phyloP scores from a whole-genome alignment of 768 basidiomycete genomes.

The Cubamyces lactineus region DNA sequence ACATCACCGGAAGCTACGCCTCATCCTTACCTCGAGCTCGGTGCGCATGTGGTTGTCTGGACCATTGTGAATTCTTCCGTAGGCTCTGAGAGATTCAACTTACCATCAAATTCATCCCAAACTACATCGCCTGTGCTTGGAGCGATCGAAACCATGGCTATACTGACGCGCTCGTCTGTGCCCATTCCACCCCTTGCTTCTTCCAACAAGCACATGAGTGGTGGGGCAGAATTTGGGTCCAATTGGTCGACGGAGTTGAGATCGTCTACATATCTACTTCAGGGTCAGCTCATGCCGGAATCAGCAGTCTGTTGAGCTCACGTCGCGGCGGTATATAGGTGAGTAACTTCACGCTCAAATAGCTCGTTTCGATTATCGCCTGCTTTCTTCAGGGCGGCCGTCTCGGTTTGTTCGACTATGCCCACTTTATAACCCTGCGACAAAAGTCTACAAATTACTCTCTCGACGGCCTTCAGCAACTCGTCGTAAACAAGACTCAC shows the following conservation, averaged over 20 bases:
- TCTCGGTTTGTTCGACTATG: conserved; percentile 81
- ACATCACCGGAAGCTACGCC: background rate
- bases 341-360: conserved; percentile 74
- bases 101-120: conserved; percentile 91
- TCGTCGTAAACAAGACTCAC: conserved; percentile 40
- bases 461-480: background rate
- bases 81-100: conserved; percentile 9
- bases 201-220: conserved; percentile 80
- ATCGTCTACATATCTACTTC: conserved; percentile 77
- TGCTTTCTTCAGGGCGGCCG: conserved; percentile 86
- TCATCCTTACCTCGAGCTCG: conserved; percentile 74
- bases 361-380: conserved; percentile 73
- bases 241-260: conserved; percentile 68
- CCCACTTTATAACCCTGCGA: conserved; percentile 84
- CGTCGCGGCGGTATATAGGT: conserved; percentile 88
- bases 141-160: conserved; percentile 79
- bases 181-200: conserved; percentile 43
- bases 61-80: background rate
- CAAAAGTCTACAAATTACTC: conserved; percentile 54
- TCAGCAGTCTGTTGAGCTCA: conserved; percentile 42
- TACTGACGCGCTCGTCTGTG: conserved; percentile 47
- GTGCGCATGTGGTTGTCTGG: conserved; percentile 81
- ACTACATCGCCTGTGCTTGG: conserved; percentile 92
- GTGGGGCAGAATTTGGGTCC: conserved; percentile 59
- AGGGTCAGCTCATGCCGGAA: background rate